These are phyloP conservation scores for Pichia sp. DNA, from an alignment of 1,139 yeast genomes.

Conservation along the genomic window DNA sequence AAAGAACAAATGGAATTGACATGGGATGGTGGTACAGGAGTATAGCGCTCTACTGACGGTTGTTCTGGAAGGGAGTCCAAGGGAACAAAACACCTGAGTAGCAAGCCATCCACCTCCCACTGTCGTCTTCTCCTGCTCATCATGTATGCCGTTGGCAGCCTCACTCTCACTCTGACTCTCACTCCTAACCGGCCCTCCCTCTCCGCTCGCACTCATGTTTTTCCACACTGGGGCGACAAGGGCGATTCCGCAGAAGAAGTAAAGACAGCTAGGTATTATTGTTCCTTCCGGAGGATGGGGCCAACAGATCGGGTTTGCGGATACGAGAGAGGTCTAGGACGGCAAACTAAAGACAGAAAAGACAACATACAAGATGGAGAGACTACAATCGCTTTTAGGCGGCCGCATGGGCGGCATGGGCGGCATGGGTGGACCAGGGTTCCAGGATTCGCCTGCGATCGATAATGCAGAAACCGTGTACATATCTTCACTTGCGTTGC, in stretches of 20 bases:
- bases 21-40: slow-evolving; percentile 26
- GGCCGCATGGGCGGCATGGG: slow-evolving; percentile 32
- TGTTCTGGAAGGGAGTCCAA: not conserved
- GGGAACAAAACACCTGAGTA: too few species aligned
- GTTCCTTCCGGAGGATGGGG: not conserved
- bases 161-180: not conserved
- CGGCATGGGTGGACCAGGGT: slow-evolving; percentile 24
- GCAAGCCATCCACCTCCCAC: too few species aligned
- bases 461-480: slow-evolving; percentile 96
- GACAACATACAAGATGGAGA: slow-evolving; percentile 10
- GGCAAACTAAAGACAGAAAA: not conserved
- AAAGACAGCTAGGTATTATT: not conserved
- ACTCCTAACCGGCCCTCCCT: not conserved
- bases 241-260: not conserved
- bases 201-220: not conserved
- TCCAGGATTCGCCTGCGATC: slow-evolving; percentile 68
- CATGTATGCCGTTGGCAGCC: too few species aligned
- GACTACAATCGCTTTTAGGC: slow-evolving; percentile 30
- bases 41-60: slow-evolving; percentile 30
- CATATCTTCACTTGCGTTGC: slow-evolving; percentile 88
- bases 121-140: too few species aligned
- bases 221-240: not conserved
- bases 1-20: slow-evolving; percentile 51
- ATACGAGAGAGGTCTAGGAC: not conserved
- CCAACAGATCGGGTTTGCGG: not conserved